Conservation (phyloP, 805 yeast genomes). For the Wickerhamomyces chambardii region DNA sequence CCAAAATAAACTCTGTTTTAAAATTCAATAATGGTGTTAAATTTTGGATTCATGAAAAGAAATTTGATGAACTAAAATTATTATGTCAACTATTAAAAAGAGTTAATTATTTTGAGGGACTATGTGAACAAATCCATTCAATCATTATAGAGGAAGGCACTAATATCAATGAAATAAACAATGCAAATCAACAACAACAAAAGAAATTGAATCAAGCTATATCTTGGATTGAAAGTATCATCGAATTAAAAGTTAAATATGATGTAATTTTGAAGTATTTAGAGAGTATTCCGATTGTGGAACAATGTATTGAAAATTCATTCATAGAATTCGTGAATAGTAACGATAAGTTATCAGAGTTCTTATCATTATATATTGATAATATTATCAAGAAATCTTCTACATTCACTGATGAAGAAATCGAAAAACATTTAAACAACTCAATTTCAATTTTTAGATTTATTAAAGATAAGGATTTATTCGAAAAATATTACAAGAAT, state of each 20-base stretch:
- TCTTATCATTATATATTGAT: slow-evolving; percentile 48
- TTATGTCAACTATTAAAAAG: slow-evolving; percentile 41
- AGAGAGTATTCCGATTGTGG: slow-evolving; percentile 35
- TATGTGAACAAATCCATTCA: slow-evolving; percentile 38
- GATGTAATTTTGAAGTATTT: slow-evolving; percentile 36
- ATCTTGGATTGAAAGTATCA: slow-evolving; percentile 55
- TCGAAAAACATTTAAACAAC: slow-evolving; percentile 36
- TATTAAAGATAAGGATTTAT: slow-evolving; percentile 75
- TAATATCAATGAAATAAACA: not conserved
- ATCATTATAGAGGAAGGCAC: slow-evolving; percentile 38
- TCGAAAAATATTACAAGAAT: slow-evolving; percentile 76
- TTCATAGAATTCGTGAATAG: slow-evolving; percentile 53
- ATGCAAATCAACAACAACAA: slow-evolving; percentile 7
- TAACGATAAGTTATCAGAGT: slow-evolving; percentile 40
- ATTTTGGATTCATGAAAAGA: slow-evolving; percentile 43
- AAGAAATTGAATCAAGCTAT: slow-evolving; percentile 44
- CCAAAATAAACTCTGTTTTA: slow-evolving; percentile 48
- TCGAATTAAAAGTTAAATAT: slow-evolving; percentile 42
- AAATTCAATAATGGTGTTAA: slow-evolving; percentile 44
- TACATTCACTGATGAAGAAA: slow-evolving; percentile 34
- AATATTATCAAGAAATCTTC: slow-evolving; percentile 42
- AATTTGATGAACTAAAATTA: slow-evolving; percentile 32
- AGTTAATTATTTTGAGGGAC: slow-evolving; percentile 44
- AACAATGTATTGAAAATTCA: slow-evolving; percentile 49
- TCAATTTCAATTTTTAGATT: slow-evolving; percentile 58